Base-by-base conservation (phyloP, 352 stramenopile species). In the Globisporangium abappressorium region DNA sequence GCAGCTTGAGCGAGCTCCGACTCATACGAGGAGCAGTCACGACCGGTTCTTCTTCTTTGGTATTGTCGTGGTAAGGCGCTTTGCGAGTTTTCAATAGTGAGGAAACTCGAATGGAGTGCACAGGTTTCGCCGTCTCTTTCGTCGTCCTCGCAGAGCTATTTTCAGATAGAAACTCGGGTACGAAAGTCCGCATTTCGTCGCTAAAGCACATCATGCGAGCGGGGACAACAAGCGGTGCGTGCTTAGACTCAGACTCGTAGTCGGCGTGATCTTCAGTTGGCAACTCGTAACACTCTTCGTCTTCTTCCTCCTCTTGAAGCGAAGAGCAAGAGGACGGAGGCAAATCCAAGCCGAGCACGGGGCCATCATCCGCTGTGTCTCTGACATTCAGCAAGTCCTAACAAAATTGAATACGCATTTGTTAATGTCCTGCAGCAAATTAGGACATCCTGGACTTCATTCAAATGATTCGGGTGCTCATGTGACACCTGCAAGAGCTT, bases 401-500 rank as follows among this genome's bases (percentile, higher is more conserved):
- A 24, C 1, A 8, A 26, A n/a, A 11, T 9, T 15, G 24, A 43
- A 24, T 5, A 26, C 24, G 20, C 8, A 3, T 30, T 30, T 33
- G 49, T 33, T 33, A 56, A 34, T 34, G 30, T 34, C 30, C 30
- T 34, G 30, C 30, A 34, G 7, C 46, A 54, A 18, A 12, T 5
- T 26, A 54, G 20, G 6, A 18, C 14, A 24, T 15, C 8, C 47
- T 15, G 0, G 8, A 30, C 7, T 60, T n/a, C 18, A 28, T 4
- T 24, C 28, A 15, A 59, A 38, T 59, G 26, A 7, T 15, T 15
- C 5, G 14, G 14, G 12, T 57, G 51, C 24, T 34, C 26, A 24
- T 18, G 9, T 34, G 24, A 15, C n/a, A 85, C 78, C 73, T 87
- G 74, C 6, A 88, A 67, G 24, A 88, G 77, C 18, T 75, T 53